Conservation (phyloP, 768 basidiomycete genomes). For the Leccinum boreale region DNA sequence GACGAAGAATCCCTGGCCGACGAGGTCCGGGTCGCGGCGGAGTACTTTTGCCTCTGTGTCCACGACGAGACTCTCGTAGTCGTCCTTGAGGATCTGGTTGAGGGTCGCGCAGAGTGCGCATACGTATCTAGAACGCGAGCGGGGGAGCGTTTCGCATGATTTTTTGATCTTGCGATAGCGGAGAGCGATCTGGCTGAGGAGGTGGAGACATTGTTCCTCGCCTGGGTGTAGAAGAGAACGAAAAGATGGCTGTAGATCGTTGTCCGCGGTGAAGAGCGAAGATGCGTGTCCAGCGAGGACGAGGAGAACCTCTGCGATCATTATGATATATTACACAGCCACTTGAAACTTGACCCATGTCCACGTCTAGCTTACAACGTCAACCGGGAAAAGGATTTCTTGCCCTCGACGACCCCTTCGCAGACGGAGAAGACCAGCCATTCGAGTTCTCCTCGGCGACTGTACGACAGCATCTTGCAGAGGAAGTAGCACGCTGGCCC, state of each 20-base stretch:
- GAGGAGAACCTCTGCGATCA: conserved; percentile 89
- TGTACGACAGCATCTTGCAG: conserved; percentile 62
- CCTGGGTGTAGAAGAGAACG: conserved; percentile 80
- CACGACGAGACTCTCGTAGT: conserved; percentile 78
- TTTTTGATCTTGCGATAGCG: conserved; percentile 72
- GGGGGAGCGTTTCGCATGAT: conserved; percentile 48
- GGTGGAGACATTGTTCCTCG: conserved; percentile 80
- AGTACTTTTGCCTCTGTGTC: too few relatives aligned
- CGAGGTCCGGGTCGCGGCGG: too few relatives aligned
- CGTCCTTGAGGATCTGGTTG: conserved; percentile 67
- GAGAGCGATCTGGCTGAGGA: conserved; percentile 68
- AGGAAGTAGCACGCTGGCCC: conserved; percentile 39
- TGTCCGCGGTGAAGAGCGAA: conserved; percentile 67
- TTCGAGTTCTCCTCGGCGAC: conserved; percentile 57
- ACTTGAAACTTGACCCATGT: conserved; percentile 6
- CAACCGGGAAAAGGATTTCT: conserved; percentile 28
- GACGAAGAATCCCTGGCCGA: too few relatives aligned
- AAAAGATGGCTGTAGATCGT: conserved; percentile 61
- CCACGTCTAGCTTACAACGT: conserved; percentile 10
- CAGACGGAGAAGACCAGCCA: conserved; percentile 46
- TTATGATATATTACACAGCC: background rate
- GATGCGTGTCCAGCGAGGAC: conserved; percentile 86
- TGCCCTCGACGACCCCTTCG: conserved; percentile 68
- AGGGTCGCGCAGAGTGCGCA: conserved; percentile 75
- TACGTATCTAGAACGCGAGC: conserved; percentile 69